Base-by-base conservation (phyloP, 163 green algal species). In the Trebouxiophyceae sp. region DNA sequence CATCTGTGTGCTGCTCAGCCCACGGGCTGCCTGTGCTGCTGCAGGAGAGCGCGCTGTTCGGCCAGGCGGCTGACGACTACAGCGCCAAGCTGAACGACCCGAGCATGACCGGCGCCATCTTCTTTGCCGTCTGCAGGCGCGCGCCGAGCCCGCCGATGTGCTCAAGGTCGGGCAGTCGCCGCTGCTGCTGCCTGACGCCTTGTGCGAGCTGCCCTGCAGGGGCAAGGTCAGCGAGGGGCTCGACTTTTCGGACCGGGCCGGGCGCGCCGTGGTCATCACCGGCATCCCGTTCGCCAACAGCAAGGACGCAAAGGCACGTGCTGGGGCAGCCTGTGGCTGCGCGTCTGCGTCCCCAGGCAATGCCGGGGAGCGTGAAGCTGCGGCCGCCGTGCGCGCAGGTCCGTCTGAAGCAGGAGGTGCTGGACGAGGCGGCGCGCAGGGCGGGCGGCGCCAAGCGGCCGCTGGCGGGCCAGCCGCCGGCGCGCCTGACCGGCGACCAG, bases 141-240 rank as follows among this genome's bases (percentile, higher is more conserved):
- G 86, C 30, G 39, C 39, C 19, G 39, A n/a, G 39, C 12, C 39
- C 12, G 19, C 12, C 12, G 19, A n/a, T 50, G 12, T 50, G 39
- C 39, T 50, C 39, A 50, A 50, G 39, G 19, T 50, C 19, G 39
- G 12, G 12, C 12, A 16, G 39, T 50, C 19, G 39, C 12, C 39
- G 39, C 12, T 50, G 39, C 12, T 50, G 12, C 19, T 12, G 39
- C 12, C 12, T 16, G 19, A 50, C 39, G 39, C 12, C 39, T 50
- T 50, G 12, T 50, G 19, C 39, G 12, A 16, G 12, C 39, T 16
- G 12, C 12, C 39, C 39, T 60, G 44, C 69, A 77, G 71, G 12
- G 76, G 80, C 59, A 87, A 97, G 81, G 87, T 95, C 0, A 96
- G 86, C 64, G 93, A 99, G 76, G 93, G 93, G 4, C 83, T 99